Conservation (phyloP, 78 protist genomes). For the Cyanophora paradoxa region DNA sequence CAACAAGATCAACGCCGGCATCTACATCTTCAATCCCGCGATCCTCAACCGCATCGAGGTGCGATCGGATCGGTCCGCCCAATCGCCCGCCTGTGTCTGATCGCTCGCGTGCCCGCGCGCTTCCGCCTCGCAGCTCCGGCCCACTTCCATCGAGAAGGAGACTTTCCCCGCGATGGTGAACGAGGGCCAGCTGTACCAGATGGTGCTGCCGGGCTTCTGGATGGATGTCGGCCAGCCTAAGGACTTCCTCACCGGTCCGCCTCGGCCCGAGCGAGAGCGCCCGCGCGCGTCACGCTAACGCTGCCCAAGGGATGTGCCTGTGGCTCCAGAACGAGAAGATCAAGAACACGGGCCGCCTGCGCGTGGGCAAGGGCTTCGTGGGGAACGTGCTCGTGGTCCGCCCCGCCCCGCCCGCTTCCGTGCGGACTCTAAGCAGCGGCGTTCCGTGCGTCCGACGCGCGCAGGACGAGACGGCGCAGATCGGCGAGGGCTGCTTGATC, state of each 20-base stretch:
- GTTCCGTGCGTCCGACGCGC: too few relatives aligned
- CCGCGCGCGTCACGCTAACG: too few relatives aligned
- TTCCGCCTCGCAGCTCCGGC: too few relatives aligned
- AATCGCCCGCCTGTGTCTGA: not conserved
- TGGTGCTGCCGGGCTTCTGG: conserved; percentile 87
- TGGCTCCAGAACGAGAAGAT: too few relatives aligned
- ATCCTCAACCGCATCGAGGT: conserved; percentile 77
- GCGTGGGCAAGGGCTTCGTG: not conserved
- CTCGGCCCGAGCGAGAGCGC: too few relatives aligned
- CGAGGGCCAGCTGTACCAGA: conserved; percentile 62
- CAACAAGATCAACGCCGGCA: conserved; percentile 90
- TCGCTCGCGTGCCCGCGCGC: conserved; percentile 10
- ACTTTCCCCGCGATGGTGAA: conserved; percentile 86
- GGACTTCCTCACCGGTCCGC: conserved; percentile 67
- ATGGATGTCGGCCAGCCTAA: conserved; percentile 92
- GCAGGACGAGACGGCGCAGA: conserved; percentile 47
- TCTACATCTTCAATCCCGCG: conserved; percentile 72
- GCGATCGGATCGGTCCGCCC: too few relatives aligned
- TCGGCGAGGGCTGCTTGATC: conserved; percentile 70
- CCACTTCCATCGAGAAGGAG: conserved; percentile 75
- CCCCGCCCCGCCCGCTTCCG: too few relatives aligned
- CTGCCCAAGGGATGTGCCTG: conserved; percentile 30
- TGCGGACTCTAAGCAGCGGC: too few relatives aligned
- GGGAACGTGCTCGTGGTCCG: conserved; percentile 6
- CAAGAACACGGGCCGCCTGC: too few relatives aligned